Evolutionary conservation across 306 rosid species (phyloP).

Genomic region (Ziziphus jujuba): DNA sequence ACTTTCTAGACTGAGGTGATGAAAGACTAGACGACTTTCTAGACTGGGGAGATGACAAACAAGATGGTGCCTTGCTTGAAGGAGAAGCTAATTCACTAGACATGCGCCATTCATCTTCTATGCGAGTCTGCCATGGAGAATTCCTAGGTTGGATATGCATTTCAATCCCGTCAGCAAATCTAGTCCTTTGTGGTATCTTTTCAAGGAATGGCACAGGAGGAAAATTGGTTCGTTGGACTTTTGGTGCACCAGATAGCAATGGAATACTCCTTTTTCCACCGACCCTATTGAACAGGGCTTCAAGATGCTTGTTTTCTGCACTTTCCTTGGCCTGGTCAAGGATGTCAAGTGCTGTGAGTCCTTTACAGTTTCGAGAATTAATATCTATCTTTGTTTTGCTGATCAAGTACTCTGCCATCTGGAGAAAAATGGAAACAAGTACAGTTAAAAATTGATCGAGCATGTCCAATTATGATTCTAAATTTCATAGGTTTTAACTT

Average conservation of each 20-base stretch:
- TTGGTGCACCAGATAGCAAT: conserved; percentile 32
- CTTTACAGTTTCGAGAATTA: conserved; percentile 54
- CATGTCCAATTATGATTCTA: too few species aligned
- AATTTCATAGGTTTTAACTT: too few species aligned
- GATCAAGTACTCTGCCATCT: conserved; percentile 75
- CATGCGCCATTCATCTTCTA: conserved; percentile 15
- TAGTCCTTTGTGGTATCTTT: conserved; percentile 8
- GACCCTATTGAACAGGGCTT: conserved; percentile 34
- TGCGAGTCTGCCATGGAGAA: conserved; percentile 15
- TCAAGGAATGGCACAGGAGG: not conserved
- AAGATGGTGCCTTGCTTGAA: conserved; percentile 32
- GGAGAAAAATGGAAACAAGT: conserved; percentile 8
- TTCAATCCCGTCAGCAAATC: conserved; percentile 5
- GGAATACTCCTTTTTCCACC: conserved; percentile 53
- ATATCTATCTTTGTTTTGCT: conserved; percentile 50
- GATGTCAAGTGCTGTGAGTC: conserved; percentile 63
- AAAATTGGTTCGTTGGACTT: not conserved
- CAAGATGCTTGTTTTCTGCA: conserved; percentile 39
- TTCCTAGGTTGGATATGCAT: conserved; percentile 9
- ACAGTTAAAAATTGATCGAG: not conserved
- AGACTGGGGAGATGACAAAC: not conserved
- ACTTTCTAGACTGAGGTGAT: conserved; percentile 26
- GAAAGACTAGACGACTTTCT: conserved; percentile 16
- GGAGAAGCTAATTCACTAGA: conserved; percentile 24
- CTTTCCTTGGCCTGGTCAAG: conserved; percentile 46